phyloP scores from a whole-genome alignment of 495 filamentous ascomycete genomes.

The Antarctomyces pellizariae region DNA sequence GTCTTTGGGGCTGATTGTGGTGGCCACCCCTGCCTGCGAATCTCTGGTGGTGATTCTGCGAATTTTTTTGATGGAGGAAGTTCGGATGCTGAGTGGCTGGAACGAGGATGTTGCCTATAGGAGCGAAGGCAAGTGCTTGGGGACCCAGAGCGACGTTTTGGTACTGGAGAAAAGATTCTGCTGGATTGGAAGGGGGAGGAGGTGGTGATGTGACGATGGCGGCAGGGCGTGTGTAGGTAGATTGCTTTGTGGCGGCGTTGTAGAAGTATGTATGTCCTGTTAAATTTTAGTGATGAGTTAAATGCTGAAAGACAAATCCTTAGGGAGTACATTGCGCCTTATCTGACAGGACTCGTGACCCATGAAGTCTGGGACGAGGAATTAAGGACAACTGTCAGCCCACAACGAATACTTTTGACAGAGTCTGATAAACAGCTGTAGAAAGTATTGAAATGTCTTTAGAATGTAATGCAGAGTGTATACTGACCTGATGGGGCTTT shows the following conservation, averaged over 20 bases:
- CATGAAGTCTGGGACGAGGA: too few species aligned
- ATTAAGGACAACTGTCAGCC: too few species aligned
- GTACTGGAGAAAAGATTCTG: conserved; percentile 21
- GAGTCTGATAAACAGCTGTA: conserved; percentile 6
- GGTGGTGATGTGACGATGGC: conserved; percentile 14
- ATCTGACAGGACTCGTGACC: too few species aligned
- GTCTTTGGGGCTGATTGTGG: conserved; percentile 26
- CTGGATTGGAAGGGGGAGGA: conserved; percentile 11
- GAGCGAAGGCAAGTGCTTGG: too few species aligned
- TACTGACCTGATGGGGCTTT: conserved; percentile 56
- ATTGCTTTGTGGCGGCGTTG: conserved; percentile 63
- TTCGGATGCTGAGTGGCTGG: too few species aligned
- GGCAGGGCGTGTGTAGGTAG: conserved; percentile 58
- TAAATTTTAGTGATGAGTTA: too few species aligned
- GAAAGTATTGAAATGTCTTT: too few species aligned
- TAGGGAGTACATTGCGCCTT: conserved; percentile 1
- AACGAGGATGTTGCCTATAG: too few species aligned
- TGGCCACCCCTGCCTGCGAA: conserved; percentile 26
- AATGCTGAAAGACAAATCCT: not conserved
- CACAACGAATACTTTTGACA: too few species aligned
- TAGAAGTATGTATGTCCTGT: conserved; percentile 78
- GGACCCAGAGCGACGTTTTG: conserved; percentile 21
- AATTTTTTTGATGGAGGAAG: conserved; percentile 9
- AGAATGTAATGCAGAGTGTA: conserved; percentile 1
- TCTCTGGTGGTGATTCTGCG: conserved; percentile 15